These are phyloP conservation scores for Rasamsonia emersonii DNA, from an alignment of 2,329 filamentous ascomycete genomes.

Conservation along the genomic window DNA sequence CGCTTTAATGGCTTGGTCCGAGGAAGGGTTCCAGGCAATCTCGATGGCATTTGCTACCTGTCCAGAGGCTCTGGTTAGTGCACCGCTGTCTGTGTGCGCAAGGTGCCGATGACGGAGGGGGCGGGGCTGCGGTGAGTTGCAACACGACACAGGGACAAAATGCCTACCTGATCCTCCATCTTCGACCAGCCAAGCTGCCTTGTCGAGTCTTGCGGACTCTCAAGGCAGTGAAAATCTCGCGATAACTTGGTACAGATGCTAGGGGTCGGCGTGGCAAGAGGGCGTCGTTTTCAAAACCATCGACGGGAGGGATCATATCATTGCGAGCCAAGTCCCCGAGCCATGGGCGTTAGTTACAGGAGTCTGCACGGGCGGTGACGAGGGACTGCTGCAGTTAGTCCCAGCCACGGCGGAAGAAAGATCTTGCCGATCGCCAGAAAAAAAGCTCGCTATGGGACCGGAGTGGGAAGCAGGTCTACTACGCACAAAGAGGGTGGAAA, in stretches of 20 bases:
- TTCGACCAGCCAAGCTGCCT: slow-evolving; percentile 31
- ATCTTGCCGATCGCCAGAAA: not conserved
- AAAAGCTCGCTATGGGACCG: too few relatives aligned
- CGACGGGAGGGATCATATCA: too few relatives aligned
- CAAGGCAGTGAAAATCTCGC: slow-evolving; percentile 15
- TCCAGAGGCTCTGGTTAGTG: slow-evolving; percentile 7
- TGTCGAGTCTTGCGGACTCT: slow-evolving; percentile 14
- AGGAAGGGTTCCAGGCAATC: slow-evolving; percentile 77
- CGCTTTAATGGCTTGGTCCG: slow-evolving; percentile 63
- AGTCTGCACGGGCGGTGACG: slow-evolving; percentile 3
- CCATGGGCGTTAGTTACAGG: slow-evolving; percentile 2
- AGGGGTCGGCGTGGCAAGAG: too few relatives aligned
- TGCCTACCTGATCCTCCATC: slow-evolving; percentile 38
- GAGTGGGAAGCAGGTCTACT: too few relatives aligned
- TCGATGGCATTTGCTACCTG: slow-evolving; percentile 92
- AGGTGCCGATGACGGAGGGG: slow-evolving; percentile 13
- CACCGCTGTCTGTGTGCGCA: slow-evolving; percentile 10
- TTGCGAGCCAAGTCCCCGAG: too few relatives aligned
- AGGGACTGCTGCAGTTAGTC: slow-evolving; percentile 7
- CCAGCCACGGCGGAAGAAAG: slow-evolving; percentile 11
- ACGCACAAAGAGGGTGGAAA: too few relatives aligned
- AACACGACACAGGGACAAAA: slow-evolving; percentile 6
- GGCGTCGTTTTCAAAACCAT: too few relatives aligned
- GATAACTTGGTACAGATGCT: too few relatives aligned
- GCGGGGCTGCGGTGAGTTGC: slow-evolving; percentile 7